Evolutionary conservation across 2,329 filamentous ascomycete species (phyloP).

Genomic region (Verticillium nonalfalfae): DNA sequence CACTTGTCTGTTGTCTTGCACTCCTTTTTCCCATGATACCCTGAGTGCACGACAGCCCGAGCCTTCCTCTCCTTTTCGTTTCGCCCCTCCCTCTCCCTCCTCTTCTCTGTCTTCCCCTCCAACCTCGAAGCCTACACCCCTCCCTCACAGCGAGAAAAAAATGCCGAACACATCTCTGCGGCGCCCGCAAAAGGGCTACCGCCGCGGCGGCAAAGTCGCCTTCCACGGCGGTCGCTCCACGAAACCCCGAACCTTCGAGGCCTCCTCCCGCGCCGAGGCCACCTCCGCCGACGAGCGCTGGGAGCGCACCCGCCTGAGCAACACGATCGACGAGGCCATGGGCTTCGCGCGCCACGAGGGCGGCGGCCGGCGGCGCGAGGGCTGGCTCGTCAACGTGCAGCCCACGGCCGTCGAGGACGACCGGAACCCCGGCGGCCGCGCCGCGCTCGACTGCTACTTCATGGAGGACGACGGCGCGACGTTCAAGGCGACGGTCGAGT

Average conservation of each 20-base stretch:
- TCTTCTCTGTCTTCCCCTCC: background rate
- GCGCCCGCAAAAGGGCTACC: conserved; percentile 60
- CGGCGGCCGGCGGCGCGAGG: conserved; percentile 72
- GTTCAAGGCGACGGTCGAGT: conserved; percentile 95
- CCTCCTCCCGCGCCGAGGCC: conserved; percentile 71
- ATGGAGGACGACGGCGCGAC: conserved; percentile 81
- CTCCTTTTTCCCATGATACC: conserved; percentile 6
- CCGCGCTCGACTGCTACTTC: conserved; percentile 95
- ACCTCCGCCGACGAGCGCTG: conserved; percentile 91
- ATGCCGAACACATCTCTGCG: conserved; percentile 58
- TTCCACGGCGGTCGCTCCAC: conserved; percentile 63
- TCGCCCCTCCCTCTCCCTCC: background rate
- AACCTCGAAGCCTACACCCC: conserved; percentile 3
- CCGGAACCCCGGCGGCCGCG: conserved; percentile 73
- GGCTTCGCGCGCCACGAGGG: conserved; percentile 90
- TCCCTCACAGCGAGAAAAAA: conserved; percentile 17
- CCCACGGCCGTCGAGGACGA: conserved; percentile 83
- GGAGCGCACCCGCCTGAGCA: conserved; percentile 75
- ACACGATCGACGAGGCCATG: conserved; percentile 90
- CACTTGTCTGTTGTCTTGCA: background rate
- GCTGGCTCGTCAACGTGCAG: conserved; percentile 96
- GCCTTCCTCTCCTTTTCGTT: conserved; percentile 2
- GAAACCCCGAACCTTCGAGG: conserved; percentile 64
- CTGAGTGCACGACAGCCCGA: background rate
- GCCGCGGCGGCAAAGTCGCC: conserved; percentile 59